Base-by-base conservation (phyloP, 1,284 basidiomycete genomes). In the Irpex sp. region DNA sequence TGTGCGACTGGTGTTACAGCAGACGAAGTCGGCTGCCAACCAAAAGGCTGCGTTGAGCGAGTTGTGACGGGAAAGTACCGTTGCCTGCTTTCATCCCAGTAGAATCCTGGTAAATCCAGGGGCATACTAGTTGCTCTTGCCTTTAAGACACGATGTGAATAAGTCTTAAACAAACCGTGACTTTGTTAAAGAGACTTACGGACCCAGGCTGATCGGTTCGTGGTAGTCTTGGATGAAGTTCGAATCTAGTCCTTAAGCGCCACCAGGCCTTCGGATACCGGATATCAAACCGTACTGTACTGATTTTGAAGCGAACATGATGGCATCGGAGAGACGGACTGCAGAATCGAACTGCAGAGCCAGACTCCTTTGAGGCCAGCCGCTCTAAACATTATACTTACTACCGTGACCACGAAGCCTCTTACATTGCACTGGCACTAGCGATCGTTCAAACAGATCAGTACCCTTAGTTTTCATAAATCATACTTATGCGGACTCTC, bases 1-100 rank as follows among this genome's bases (percentile, higher is more conserved):
- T 5, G 21, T 21, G 45, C 42, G 49, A 19, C 28, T 12, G 45
- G 42, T 5, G 56, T 18, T 7, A 42, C 45, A 42, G 33, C 39
- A 18, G 51, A n/a, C 0, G 47, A 37, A 9, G 56, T 23, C 12
- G 49, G 60, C 14, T 61, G 35, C 9, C 62, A 39, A 54, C 9
- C 51, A 28, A 53, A 23, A 9, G 54, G 58, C 33, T 18, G 21
- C 21, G 18, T n/a, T 4, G 69, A 68, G 35, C 66, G 64, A 1
- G 70, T 70, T 5, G 70, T 62, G 3, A 72, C 48, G 12, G 71
- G 70, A 47, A 72, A 74, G 56, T 74, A 74, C 9, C 72, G 70
- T 19, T 67, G 62, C 53, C 64, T 68, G 8, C 65, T 63, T 51
- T 70, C 68, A 58, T 74, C 72, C 70, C 71, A 74, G 58, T 73